A percentile compares a stretch with the other conserved stretches of the same genome.
phyloP scores from a whole-genome alignment of 139 green algal species.

The Volvox africanus region DNA sequence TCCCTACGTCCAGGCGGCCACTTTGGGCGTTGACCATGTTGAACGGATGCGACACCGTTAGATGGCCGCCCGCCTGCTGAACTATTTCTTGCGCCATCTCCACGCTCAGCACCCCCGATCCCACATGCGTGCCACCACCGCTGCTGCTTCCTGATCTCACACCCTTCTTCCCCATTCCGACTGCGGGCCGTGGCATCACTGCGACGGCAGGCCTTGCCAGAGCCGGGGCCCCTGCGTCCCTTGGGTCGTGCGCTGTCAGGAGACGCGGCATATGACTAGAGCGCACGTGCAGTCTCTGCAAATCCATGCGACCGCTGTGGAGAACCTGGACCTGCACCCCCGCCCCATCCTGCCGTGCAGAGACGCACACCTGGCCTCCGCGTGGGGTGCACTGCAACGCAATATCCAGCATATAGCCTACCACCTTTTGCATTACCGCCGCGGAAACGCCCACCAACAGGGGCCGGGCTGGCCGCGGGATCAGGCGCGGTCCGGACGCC shows the following conservation, averaged over 20 bases:
- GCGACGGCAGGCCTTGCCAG: background rate
- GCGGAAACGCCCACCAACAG: slow-evolving; percentile 45
- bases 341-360: slow-evolving; percentile 27
- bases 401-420: slow-evolving; percentile 55
- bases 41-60: slow-evolving; percentile 49
- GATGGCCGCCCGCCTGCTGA: slow-evolving; percentile 45
- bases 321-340: slow-evolving; percentile 54
- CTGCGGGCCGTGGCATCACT: background rate
- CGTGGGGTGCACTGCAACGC: slow-evolving; percentile 62
- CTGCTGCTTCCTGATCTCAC: no score
- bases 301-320: slow-evolving; percentile 54
- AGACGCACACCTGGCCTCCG: slow-evolving; percentile 54
- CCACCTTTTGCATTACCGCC: background rate
- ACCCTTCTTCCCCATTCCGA: no score
- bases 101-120: slow-evolving; percentile 48
- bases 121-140: slow-evolving; percentile 1
- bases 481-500: slow-evolving; percentile 3
- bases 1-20: slow-evolving; percentile 55
- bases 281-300: slow-evolving; percentile 37
- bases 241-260: background rate
- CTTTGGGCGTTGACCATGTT: slow-evolving; percentile 55
- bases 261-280: background rate
- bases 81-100: slow-evolving; percentile 52
- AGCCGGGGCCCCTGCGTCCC: background rate
- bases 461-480: slow-evolving; percentile 47